Evolutionary conservation across 306 rosid species (phyloP).

Genomic region (Potentilla sterilis): DNA sequence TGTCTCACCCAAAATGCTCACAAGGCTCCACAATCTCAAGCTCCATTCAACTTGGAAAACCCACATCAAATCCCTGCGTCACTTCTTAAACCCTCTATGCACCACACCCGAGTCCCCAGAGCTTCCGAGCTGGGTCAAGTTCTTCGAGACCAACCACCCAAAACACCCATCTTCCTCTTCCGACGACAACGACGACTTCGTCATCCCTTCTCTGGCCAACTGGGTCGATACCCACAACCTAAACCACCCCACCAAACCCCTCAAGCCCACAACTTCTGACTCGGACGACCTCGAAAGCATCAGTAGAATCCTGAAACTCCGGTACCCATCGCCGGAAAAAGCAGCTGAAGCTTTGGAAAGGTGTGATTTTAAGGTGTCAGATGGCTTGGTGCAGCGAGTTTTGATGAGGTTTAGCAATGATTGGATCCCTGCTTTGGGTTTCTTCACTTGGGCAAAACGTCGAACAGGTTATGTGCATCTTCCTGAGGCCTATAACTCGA

Average conservation of each 20-base stretch:
- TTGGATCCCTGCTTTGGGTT: constrained; percentile 65
- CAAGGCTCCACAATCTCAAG: constrained; percentile 32
- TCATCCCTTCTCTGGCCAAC: constrained; percentile 68
- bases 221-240: constrained; percentile 58
- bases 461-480: constrained; percentile 67
- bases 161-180: neutral
- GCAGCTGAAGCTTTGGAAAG: constrained; percentile 47
- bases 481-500: constrained; percentile 43
- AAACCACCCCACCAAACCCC: constrained; percentile 18
- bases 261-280: constrained; percentile 16
- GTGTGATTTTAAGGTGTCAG: constrained; percentile 33
- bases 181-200: constrained; percentile 49
- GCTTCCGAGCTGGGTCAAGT: constrained; percentile 64
- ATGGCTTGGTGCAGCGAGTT: constrained; percentile 43
- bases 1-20: constrained; percentile 34
- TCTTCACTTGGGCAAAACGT: constrained; percentile 73
- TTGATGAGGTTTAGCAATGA: constrained; percentile 60
- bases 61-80: constrained; percentile 14
- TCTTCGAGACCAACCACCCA: constrained; percentile 36
- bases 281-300: constrained; percentile 39
- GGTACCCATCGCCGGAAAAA: constrained; percentile 42
- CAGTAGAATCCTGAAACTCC: constrained; percentile 43
- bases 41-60: constrained; percentile 19
- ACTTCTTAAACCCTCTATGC: constrained; percentile 37
- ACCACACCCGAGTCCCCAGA: constrained; percentile 50